A percentile compares a stretch with the other conserved stretches of the same genome.
These are phyloP conservation scores for Phyllostachys edulis DNA, from an alignment of 176 grass and related monocot species.

Conservation along the genomic window DNA sequence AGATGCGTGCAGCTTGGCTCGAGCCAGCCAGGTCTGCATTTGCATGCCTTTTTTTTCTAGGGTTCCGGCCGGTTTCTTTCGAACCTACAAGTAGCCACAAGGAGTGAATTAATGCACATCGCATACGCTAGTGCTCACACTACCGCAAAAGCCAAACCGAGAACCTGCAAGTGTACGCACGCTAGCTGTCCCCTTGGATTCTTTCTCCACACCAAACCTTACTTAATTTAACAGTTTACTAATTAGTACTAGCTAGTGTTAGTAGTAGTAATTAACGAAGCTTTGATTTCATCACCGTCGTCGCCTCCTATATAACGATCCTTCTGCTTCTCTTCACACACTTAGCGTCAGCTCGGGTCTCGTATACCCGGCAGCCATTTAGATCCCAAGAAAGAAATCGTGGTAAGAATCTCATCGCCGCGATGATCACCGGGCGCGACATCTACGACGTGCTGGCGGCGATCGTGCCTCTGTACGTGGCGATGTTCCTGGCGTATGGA, in stretches of 20 bases:
- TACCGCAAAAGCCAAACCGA: background rate
- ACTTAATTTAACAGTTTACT: background rate
- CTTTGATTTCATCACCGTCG: background rate
- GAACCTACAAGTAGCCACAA: too few species aligned
- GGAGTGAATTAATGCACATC: too few species aligned
- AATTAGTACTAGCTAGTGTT: background rate
- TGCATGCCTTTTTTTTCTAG: too few species aligned
- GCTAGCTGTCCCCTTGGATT: conserved; percentile 18
- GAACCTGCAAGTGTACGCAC: background rate
- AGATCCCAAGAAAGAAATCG: background rate
- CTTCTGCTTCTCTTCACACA: conserved; percentile 3
- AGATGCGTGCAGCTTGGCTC: background rate
- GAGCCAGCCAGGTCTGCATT: too few species aligned
- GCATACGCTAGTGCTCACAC: background rate
- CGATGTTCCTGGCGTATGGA: conserved; percentile 91
- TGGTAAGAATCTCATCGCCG: background rate
- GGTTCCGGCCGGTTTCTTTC: too few species aligned
- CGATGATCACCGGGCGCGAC: conserved; percentile 89
- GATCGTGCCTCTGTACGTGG: conserved; percentile 90
- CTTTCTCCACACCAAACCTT: background rate
- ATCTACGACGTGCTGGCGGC: conserved; percentile 95
- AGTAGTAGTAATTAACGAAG: too few species aligned
- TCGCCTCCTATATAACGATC: conserved; percentile 36
- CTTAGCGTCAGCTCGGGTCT: background rate
- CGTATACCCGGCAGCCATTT: background rate